phyloP scores from a whole-genome alignment of 441 rosid genomes.

The Brassica hybrid region DNA sequence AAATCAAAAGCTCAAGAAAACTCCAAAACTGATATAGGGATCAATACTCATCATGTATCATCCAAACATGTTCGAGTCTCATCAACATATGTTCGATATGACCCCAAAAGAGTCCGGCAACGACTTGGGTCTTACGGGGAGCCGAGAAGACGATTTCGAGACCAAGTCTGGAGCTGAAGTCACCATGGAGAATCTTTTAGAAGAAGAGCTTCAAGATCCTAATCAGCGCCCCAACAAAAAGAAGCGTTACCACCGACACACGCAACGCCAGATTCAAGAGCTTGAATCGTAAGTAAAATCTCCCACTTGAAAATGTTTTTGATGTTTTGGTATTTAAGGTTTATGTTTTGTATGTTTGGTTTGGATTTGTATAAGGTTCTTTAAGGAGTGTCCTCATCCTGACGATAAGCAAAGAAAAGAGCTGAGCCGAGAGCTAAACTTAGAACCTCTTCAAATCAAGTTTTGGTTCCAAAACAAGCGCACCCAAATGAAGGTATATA shows the following conservation, averaged over 20 bases:
- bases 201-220: slow-evolving; percentile 73
- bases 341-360: background rate
- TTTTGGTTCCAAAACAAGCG: slow-evolving; percentile 98
- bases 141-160: slow-evolving; percentile 72
- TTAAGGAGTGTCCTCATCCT: slow-evolving; percentile 89
- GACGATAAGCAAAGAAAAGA: slow-evolving; percentile 93
- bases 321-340: background rate
- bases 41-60: slow-evolving; percentile 55
- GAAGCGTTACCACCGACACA: slow-evolving; percentile 91
- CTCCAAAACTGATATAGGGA: slow-evolving; percentile 13
- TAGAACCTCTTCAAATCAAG: slow-evolving; percentile 88
- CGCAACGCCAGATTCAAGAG: slow-evolving; percentile 89
- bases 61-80: slow-evolving; percentile 62
- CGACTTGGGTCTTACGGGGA: slow-evolving; percentile 53
- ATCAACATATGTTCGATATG: slow-evolving; percentile 60
- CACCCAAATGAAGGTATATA: slow-evolving; percentile 86
- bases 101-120: slow-evolving; percentile 52
- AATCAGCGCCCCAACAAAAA: slow-evolving; percentile 69
- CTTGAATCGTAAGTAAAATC: slow-evolving; percentile 71
- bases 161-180: slow-evolving; percentile 72
- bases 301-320: background rate
- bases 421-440: slow-evolving; percentile 68
- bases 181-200: slow-evolving; percentile 58
- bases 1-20: background rate
- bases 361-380: slow-evolving; percentile 52